These are phyloP conservation scores for Scenedesmus sp. DNA, from an alignment of 163 green algal genomes.

Conservation along the genomic window DNA sequence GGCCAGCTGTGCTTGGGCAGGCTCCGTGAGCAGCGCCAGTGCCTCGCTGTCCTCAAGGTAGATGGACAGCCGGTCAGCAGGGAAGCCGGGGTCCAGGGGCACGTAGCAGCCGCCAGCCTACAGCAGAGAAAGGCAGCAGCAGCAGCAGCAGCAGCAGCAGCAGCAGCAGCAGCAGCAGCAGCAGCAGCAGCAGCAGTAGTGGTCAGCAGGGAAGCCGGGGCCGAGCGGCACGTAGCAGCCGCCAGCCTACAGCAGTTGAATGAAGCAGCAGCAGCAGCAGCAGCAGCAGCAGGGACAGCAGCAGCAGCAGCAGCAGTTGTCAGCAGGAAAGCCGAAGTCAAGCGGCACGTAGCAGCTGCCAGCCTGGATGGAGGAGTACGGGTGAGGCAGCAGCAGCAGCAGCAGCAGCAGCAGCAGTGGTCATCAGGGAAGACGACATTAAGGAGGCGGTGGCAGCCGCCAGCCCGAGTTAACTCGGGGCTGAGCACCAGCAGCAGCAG, in stretches of 20 bases:
- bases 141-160: neutral
- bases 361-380: neutral
- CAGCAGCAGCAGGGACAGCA: neutral
- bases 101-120: constrained; percentile 18
- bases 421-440: too few relatives aligned
- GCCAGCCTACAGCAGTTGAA: neutral
- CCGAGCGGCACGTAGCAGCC: constrained; percentile 8
- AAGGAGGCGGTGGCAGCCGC: too few relatives aligned
- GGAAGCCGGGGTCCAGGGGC: constrained; percentile 15
- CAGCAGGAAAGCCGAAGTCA: too few relatives aligned
- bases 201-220: constrained; percentile 4
- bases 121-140: neutral
- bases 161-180: neutral
- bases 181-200: neutral
- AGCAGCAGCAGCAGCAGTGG: neutral
- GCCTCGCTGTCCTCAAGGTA: constrained; percentile 5
- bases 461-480: too few relatives aligned
- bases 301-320: neutral
- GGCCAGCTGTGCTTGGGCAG: neutral
- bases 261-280: neutral
- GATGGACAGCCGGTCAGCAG: neutral
- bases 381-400: neutral
- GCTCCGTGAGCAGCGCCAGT: neutral
- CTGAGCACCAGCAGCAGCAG: too few relatives aligned
- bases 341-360: too few relatives aligned